Base-by-base conservation (phyloP, 352 stramenopile species). In the Phytophthora foliorum region DNA sequence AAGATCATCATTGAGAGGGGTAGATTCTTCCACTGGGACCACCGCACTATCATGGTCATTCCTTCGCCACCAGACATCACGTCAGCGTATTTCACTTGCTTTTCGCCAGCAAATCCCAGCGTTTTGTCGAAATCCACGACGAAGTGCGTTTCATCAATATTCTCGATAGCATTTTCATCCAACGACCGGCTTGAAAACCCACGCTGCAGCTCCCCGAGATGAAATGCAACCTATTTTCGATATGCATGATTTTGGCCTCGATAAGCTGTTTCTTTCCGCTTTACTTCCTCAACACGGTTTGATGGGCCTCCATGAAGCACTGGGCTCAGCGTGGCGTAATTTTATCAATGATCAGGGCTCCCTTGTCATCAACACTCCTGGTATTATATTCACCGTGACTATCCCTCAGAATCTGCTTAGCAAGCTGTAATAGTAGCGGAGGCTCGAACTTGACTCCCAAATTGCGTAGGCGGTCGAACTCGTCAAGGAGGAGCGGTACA, bases 81-180 rank as follows among this genome's bases (percentile, higher is more conserved):
- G 9, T 77, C 58, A 4, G 52, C 58, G 51, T 74, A 80, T 49
- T 80, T 80, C 31, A 71, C 53, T 13, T 22, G 16, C 5, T 36
- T 39, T 3, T 69, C 57, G 3, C 63, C 58, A 41, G n/a, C 19
- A 44, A 66, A 71, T 3, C 51, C 58, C 11, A 77, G 51, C 7
- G 61, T 74, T 19, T 67, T 73, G 16, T 69, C 56, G 9, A 69
- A 60, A 48, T 70, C 54, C 14, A 78, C 65, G 6, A 70, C 39
- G 21, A 79, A 71, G 38, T 75, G 67, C 2, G 72, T 75, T 46
- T 79, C 63, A 22, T 79, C 72, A 4, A 79, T 62, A 29, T 74
- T 80, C 7, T 73, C 34, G 32, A 74, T 22, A 6, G 38, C 11
- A 27, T 76, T 57, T 16, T 76, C 62, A 36, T 76, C 45, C 0